Base-by-base conservation (phyloP, 2,329 filamentous ascomycete species). In the Chrysoporthe puriensis region DNA sequence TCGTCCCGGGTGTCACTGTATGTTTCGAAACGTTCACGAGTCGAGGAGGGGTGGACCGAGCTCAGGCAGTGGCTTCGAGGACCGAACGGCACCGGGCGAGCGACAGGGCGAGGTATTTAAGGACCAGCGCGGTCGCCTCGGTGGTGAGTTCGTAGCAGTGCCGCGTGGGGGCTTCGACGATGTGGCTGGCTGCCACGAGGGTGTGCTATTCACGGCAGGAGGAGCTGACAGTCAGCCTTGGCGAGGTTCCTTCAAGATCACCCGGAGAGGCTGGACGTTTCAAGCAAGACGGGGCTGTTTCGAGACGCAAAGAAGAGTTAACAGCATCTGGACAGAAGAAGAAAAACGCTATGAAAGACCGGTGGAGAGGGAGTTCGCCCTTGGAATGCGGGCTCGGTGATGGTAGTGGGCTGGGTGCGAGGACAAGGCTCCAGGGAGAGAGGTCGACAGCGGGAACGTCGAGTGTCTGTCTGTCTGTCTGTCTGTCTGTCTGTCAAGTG, bases 121-220 rank as follows among this genome's bases (percentile, higher is more conserved):
- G 32, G 44, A 18, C 6, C 18, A 14, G 52, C 32, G 42, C 26
- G 43, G 21, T n/a, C 14, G 46, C 18, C 58, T 43, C 57, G 43
- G 13, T 56, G 14, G 26, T 34, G 42, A 36, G 21, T 54, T 56
- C 43, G 40, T 52, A 46, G 54, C 56, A 44, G 32, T 34, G n/a
- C 8, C 50, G 34, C 7, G 48, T 65, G 11, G 14, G 40, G 18
- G 11, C 13, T 34, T 26, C 14, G 61, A 21, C 42, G 60, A 32
- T 58, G 42, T 46, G 43, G 36, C 60, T 60, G 56, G 63, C 50
- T n/a, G 56, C 58, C 46, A 63, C 59, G 54, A 63, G 34, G 43
- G 48, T 40, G 63, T 65, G 62, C 62, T 65, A 66, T 70, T 70
- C 68, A 63, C 66, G 60, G 68, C 66, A 46, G 26, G n/a, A 56